Conservation (phyloP, 1,284 basidiomycete species). For the Fomitopsis palustris region DNA sequence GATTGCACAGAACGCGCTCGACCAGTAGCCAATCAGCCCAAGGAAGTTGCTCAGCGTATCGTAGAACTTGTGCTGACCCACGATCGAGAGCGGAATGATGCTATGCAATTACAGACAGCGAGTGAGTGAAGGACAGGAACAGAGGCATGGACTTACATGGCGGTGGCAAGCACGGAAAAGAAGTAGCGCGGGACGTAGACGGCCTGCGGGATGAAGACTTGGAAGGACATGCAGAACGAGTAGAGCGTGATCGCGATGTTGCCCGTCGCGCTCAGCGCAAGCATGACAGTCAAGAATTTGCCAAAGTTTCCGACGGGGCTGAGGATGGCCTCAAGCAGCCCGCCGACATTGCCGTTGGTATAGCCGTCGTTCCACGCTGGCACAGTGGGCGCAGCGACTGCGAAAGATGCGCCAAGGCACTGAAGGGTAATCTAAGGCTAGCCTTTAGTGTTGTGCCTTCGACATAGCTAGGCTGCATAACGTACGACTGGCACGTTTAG, state of each 20-base stretch:
- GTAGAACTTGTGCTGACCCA: conserved; percentile 67
- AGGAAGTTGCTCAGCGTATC: conserved; percentile 64
- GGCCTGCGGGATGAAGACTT: conserved; percentile 72
- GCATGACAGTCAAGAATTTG: conserved; percentile 82
- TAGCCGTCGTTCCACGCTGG: conserved; percentile 68
- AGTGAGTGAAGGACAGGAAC: neutral
- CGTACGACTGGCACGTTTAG: conserved; percentile 65
- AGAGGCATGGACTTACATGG: conserved; percentile 52
- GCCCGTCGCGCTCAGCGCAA: conserved; percentile 77
- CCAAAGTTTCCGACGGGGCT: conserved; percentile 72
- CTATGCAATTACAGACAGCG: conserved; percentile 11
- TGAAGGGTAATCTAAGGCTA: conserved; percentile 50
- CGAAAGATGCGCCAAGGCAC: conserved; percentile 75
- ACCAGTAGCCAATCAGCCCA: conserved; percentile 75
- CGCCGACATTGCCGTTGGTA: conserved; percentile 59
- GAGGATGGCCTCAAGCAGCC: conserved; percentile 75
- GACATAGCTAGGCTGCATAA: neutral
- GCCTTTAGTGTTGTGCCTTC: neutral
- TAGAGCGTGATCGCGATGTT: conserved; percentile 88
- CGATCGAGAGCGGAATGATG: conserved; percentile 59
- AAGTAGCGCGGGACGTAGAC: conserved; percentile 78
- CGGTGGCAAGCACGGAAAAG: conserved; percentile 79
- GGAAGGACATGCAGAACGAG: conserved; percentile 79
- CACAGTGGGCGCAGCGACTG: conserved; percentile 55
- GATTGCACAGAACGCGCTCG: conserved; percentile 53